Percentiles rank a stretch among this genome's conserved stretches.
phyloP scores from a whole-genome alignment of 176 grass and related monocot genomes.

The Oryza rufipogon region DNA sequence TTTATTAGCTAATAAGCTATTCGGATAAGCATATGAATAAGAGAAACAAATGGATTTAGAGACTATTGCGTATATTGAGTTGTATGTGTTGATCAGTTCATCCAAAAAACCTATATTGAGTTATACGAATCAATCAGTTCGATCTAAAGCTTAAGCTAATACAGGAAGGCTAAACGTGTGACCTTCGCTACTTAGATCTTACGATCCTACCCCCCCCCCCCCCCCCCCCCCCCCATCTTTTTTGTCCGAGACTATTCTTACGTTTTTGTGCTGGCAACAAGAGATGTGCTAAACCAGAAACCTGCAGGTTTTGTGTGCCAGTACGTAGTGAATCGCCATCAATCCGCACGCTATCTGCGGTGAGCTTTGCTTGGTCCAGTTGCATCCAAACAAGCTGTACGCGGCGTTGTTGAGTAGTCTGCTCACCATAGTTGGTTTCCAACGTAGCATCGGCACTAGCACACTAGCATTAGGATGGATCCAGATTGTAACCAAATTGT shows the following conservation, averaged over 20 bases:
- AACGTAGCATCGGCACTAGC: neutral
- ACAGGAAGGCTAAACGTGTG: neutral
- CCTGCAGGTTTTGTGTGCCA: neutral
- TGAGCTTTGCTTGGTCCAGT: neutral
- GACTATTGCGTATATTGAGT: too few relatives aligned
- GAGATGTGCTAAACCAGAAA: neutral
- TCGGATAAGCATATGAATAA: too few relatives aligned
- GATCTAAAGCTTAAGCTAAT: too few relatives aligned
- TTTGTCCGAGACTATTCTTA: neutral
- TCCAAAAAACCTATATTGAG: too few relatives aligned
- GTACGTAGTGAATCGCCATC: neutral
- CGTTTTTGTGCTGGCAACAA: constrained; percentile 1
- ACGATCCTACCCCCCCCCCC: too few relatives aligned
- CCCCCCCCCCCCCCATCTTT: neutral
- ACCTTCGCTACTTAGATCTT: too few relatives aligned
- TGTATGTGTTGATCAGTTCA: too few relatives aligned
- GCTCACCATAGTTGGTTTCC: neutral
- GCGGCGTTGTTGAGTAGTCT: neutral
- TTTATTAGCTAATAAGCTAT: too few relatives aligned
- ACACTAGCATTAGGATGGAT: neutral
- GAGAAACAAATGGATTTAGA: too few relatives aligned
- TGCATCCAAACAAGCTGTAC: constrained; percentile 9
- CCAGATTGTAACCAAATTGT: neutral
- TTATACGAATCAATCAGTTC: too few relatives aligned
- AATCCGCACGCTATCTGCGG: neutral